Evolutionary conservation across 1,284 basidiomycete species (phyloP).

Genomic region (Lentinula novae-zelandiae): DNA sequence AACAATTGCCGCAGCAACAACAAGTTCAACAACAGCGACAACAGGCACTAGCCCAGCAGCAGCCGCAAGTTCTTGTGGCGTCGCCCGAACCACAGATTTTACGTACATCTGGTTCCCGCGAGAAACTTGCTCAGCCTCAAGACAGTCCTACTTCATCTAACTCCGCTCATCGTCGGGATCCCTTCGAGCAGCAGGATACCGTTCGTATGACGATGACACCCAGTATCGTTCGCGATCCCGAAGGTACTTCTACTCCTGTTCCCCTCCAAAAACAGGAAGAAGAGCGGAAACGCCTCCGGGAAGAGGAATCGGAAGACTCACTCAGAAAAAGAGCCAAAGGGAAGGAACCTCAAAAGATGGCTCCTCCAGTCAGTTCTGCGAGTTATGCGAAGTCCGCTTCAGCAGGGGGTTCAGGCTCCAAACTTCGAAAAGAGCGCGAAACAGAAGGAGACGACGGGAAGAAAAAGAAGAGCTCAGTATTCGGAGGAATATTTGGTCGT

Average conservation of each 20-base stretch:
- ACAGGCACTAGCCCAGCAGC: constrained; percentile 16
- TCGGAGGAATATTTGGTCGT: constrained; percentile 71
- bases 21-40: constrained; percentile 24
- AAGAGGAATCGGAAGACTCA: constrained; percentile 62
- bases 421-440: constrained; percentile 65
- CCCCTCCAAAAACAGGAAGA: constrained; percentile 48
- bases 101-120: constrained; percentile 35
- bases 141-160: constrained; percentile 16
- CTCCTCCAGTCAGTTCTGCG: constrained; percentile 36
- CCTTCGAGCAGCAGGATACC: constrained; percentile 44
- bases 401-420: constrained; percentile 32
- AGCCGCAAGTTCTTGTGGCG: background rate
- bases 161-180: constrained; percentile 9
- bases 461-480: constrained; percentile 68
- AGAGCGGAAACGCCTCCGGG: constrained; percentile 53
- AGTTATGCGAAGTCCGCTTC: constrained; percentile 19
- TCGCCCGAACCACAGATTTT: constrained; percentile 16
- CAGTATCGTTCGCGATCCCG: constrained; percentile 57
- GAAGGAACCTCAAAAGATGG: constrained; percentile 29
- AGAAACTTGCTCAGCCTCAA: constrained; percentile 29
- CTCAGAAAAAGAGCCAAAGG: constrained; percentile 44
- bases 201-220: constrained; percentile 76
- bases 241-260: constrained; percentile 34
- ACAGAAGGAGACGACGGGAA: constrained; percentile 35
- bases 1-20: constrained; percentile 18